Base-by-base conservation (phyloP, 805 yeast species). In the Torulaspora gathmanii region DNA sequence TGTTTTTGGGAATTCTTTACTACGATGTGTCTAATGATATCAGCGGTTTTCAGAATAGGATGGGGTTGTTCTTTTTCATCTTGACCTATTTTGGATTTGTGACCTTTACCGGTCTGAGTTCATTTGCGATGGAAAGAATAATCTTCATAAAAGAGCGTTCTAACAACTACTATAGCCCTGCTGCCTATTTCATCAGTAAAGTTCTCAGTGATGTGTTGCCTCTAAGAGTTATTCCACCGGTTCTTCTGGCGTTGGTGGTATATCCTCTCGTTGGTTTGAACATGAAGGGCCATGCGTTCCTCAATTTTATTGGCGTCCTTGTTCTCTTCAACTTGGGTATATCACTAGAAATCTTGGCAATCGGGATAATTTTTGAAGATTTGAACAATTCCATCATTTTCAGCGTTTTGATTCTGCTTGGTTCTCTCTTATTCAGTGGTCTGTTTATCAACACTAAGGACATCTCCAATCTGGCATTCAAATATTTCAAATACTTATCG, bases 21-120 rank as follows among this genome's bases (percentile, higher is more conserved):
- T 91, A 82, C 67, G 74, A 88, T 58, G 81, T 91, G 20, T 71
- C 81, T 33, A 85, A 88, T 60, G 96, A 91, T 63, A 91, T 93
- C 44, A 82, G 95, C 57, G 99, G 99, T 0, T 93, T 93, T 72
- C 99, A 93, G 65, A 93, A 93, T 66, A 75, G 99, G 56, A 73
- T 93, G 52, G 99, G 99, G 0, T 71, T 93, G 48, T 93, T 93
- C 67, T 91, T 93, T 71, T 93, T 93, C 65, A 68, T 90, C 41
- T 72, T 93, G 49, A 87, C 98, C 3, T 77, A 90, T 57, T 90
- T 93, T 70, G 99, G 99, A 0, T 93, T 93, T 64, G 83, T 95
- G 1, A 84, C 98, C 0, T 74, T 93, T 57, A 91, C 98, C 0
- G 95, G 97, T 0, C 70, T 93, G 43, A 91, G 89, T 53, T 79